Conservation (phyloP, 2,329 filamentous ascomycete species). For the Endothia cerciana region DNA sequence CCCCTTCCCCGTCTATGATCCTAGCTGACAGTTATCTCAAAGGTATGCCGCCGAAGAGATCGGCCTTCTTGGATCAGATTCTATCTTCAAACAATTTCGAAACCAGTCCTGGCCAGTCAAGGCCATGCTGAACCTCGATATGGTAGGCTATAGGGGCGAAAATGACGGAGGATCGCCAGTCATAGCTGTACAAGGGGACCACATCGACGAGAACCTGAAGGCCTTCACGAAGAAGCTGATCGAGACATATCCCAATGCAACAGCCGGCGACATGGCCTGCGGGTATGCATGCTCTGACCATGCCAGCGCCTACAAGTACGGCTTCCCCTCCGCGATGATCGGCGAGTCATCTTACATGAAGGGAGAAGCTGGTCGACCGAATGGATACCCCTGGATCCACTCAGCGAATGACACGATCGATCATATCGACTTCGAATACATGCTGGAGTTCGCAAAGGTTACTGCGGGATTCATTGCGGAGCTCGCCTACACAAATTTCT, state of each 20-base stretch:
- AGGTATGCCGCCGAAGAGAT: slow-evolving; percentile 21
- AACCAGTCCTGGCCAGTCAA: slow-evolving; percentile 10
- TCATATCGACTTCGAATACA: slow-evolving; percentile 20
- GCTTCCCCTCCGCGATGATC: slow-evolving; percentile 17
- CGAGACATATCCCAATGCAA: slow-evolving; percentile 11
- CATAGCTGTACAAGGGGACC: slow-evolving; percentile 18
- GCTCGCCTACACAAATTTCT: slow-evolving; percentile 19
- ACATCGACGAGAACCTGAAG: slow-evolving; percentile 18
- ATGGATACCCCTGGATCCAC: slow-evolving; percentile 14
- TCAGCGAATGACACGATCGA: slow-evolving; percentile 19
- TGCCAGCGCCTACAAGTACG: slow-evolving; percentile 12
- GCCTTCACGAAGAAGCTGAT: slow-evolving; percentile 17
- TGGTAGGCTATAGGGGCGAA: slow-evolving; percentile 15
- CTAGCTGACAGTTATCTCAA: not conserved
- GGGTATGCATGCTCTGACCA: slow-evolving; percentile 21
- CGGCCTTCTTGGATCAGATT: slow-evolving; percentile 12
- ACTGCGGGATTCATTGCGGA: slow-evolving; percentile 15
- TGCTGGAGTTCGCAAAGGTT: slow-evolving; percentile 21
- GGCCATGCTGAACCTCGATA: slow-evolving; percentile 22
- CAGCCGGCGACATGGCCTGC: slow-evolving; percentile 13
- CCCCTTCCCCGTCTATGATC: not conserved
- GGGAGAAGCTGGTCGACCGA: not conserved
- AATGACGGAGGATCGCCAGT: not conserved
- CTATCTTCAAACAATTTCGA: not conserved
- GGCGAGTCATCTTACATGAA: slow-evolving; percentile 19